Base-by-base conservation (phyloP, 1,139 yeast genomes). In the Hansenula anomala region DNA sequence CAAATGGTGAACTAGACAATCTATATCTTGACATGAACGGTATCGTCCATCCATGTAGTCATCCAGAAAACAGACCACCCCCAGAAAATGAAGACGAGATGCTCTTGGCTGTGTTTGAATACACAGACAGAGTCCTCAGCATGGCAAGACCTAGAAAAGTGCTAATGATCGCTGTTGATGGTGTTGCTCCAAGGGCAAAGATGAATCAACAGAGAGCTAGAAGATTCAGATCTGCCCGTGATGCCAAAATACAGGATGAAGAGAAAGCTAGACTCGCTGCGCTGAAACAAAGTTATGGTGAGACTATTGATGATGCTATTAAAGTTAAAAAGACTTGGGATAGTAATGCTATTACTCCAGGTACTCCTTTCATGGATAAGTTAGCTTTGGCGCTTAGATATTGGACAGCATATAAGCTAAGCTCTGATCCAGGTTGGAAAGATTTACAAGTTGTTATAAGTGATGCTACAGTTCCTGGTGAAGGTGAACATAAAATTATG, bases 401-500 rank as follows among this genome's bases (percentile, higher is more conserved):
- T 60, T 92, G 96, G 83, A 86, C 89, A 26, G 88, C 95, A 20
- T 84, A 86, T 54, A 92, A 92, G 58, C 70, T 92, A 33, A 72
- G 89, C 5, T 78, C 77, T 29, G 99, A 92, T 59, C 84, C 96
- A 2, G 89, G 89, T 34, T 92, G 98, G 98, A 84, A 82, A 34
- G 71, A 80, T 38, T 67, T 92, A 33, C 90, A 87, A 53, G 82
- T 92, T 23, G 78, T 92, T 28, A 78, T 92, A 36, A 85, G 96
- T 57, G 99, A 95, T 52, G 96, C 95, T 36, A 92, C 95, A 25
- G 97, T 90, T 12, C 98, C 99, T 1, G 99, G 99, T 43, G 99
- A 92, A 69, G 99, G 99, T 57, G 99, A 92, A 64, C 99, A 92
- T 68, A 92, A 92, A 60, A 83, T 92, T 52, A 94, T 92, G 98